Conservation (phyloP, 2,329 filamentous ascomycete genomes). For the Chalaropsis thielavioides region DNA sequence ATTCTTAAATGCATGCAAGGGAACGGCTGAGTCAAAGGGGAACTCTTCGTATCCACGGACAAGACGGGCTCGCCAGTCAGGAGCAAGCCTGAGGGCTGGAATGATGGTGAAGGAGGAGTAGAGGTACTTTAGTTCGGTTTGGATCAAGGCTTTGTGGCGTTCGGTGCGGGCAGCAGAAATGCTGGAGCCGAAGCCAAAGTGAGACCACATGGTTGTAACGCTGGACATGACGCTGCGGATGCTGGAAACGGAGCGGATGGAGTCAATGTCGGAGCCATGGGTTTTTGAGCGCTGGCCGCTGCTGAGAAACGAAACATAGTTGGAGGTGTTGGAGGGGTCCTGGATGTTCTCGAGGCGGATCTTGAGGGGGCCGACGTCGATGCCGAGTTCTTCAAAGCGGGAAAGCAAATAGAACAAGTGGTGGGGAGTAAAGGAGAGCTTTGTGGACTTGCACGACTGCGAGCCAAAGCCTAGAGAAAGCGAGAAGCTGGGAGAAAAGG, state of each 20-base stretch:
- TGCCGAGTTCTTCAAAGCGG: slow-evolving; percentile 82
- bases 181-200: slow-evolving; percentile 66
- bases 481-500: slow-evolving; percentile 72
- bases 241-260: slow-evolving; percentile 89
- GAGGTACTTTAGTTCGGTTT: slow-evolving; percentile 83
- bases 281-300: slow-evolving; percentile 69
- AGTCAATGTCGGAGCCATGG: slow-evolving; percentile 68
- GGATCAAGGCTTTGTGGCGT: slow-evolving; percentile 71
- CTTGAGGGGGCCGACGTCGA: slow-evolving; percentile 90
- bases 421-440: slow-evolving; percentile 83
- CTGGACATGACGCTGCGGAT: slow-evolving; percentile 94
- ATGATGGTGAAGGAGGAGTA: slow-evolving; percentile 99
- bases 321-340: slow-evolving; percentile 68
- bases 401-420: slow-evolving; percentile 94
- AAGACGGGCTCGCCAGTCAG: slow-evolving; percentile 81
- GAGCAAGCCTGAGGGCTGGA: slow-evolving; percentile 72
- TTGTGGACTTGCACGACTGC: slow-evolving; percentile 72
- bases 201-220: slow-evolving; percentile 87
- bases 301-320: slow-evolving; percentile 91
- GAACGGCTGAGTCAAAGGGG: slow-evolving; percentile 92
- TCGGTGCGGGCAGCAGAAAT: slow-evolving; percentile 72
- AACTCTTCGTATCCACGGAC: slow-evolving; percentile 95
- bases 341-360: slow-evolving; percentile 89
- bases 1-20: slow-evolving; percentile 95
- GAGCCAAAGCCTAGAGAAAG: slow-evolving; percentile 77